These are phyloP conservation scores for Chaetothyriales sp. DNA, from an alignment of 2,329 filamentous ascomycete genomes.

Conservation along the genomic window DNA sequence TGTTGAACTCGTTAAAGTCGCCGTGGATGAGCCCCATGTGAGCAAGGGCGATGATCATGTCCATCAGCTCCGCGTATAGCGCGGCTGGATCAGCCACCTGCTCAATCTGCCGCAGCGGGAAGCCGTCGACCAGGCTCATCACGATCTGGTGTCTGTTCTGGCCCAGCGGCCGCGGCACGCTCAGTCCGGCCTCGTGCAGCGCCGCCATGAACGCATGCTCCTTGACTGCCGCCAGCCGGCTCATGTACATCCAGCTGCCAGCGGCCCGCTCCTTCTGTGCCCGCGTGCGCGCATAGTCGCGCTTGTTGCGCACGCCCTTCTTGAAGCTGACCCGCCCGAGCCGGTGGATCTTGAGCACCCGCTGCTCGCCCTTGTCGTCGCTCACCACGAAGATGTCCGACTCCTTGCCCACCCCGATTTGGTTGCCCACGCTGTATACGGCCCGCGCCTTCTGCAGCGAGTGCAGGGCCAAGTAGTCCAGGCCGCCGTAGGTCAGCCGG, in stretches of 20 bases:
- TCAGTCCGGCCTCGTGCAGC: conserved; percentile 68
- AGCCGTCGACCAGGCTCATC: conserved; percentile 87
- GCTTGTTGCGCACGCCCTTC: conserved; percentile 74
- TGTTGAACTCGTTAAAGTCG: conserved; percentile 99
- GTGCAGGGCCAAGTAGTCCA: conserved; percentile 95
- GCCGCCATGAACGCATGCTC: conserved; percentile 92
- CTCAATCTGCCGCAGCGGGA: conserved; percentile 78
- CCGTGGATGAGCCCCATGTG: conserved; percentile 86
- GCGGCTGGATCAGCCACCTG: conserved; percentile 66
- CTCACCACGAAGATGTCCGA: conserved; percentile 94
- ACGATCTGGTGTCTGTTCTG: conserved; percentile 93
- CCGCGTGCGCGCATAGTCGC: conserved; percentile 75
- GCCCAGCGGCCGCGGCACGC: conserved; percentile 73
- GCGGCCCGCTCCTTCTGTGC: conserved; percentile 33
- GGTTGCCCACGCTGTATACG: conserved; percentile 84
- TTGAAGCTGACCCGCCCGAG: conserved; percentile 93
- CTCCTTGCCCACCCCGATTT: conserved; percentile 94
- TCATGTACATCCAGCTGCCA: conserved; percentile 97
- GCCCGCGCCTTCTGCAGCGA: conserved; percentile 65
- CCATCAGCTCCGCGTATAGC: conserved; percentile 86
- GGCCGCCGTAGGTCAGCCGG: conserved; percentile 85
- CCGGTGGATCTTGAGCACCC: conserved; percentile 88
- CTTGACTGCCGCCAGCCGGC: conserved; percentile 78
- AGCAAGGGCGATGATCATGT: conserved; percentile 70
- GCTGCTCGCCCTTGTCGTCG: conserved; percentile 59